Base-by-base conservation (phyloP, 345 rosid species). In the Syzygium aromaticum region DNA sequence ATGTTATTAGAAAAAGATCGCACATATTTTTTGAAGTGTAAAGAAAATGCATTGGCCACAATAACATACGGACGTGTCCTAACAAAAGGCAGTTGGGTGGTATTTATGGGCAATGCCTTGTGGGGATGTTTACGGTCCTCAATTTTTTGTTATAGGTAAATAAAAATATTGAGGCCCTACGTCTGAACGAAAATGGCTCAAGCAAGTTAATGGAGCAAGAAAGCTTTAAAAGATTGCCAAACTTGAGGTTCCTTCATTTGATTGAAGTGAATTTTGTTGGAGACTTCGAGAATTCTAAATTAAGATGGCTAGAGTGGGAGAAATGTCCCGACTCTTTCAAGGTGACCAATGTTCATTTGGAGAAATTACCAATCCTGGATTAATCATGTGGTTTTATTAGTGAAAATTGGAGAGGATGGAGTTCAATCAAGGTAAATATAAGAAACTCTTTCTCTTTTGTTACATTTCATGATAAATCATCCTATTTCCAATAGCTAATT, bases 201-300 rank as follows among this genome's bases (percentile, higher is more conserved):
- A 63, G 5, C 2, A 7, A 28, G 21, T 63, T 63, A 38, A 63
- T 14, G 40, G 4, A 28, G 40, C 40, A 0, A 3, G 15, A 14
- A 0, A 63, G 77, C 19, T 63, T 63, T 15, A n/a, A 28, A 1
- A 15, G 1, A 63, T 0, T 63, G 40, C 77, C 38, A 14, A 0
- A n/a, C 0, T 11, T 63, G 21, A 63, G 14, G 21, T 63, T 63
- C 21, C 40, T 63, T 63, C 38, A 15, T 1, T 0, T 28, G 38
- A 63, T 1, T 6, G 21, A 7, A 5, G 40, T 63, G 10, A 4
- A 3, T 15, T 13, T 63, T 63, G 40, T 0, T 15, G 10, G 21
- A 7, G 0, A 63, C n/a, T 28, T 0, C 0, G 2, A 63, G 5
- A 19, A 3, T 63, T 3, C 2, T n/a, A 38, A 27, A 6, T 28